Conservation (phyloP, 2,329 filamentous ascomycete genomes). For the Canariomyces notabilis region DNA sequence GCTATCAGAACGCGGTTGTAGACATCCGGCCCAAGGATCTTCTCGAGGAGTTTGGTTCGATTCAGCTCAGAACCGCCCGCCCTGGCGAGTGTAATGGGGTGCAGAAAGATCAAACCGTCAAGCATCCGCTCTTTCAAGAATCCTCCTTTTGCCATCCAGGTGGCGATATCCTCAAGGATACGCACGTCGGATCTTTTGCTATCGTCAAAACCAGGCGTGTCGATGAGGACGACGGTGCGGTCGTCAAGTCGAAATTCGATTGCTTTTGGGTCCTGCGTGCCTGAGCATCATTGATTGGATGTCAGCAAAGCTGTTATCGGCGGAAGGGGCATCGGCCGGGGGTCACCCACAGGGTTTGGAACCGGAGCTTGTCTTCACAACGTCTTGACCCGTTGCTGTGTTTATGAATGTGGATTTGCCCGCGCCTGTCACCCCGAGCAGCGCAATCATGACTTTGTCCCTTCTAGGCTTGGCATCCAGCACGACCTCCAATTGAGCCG, state of each 20-base stretch:
- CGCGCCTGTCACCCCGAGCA: not conserved
- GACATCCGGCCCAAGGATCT: not conserved
- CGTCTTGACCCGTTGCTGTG: not conserved
- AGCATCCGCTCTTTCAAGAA: not conserved
- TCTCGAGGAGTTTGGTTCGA: conserved; percentile 1
- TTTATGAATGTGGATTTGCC: conserved; percentile 4
- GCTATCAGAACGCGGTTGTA: not conserved
- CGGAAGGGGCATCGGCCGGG: too few relatives aligned
- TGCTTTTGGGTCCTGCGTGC: not conserved
- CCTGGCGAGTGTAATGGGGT: not conserved
- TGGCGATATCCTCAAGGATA: conserved; percentile 2
- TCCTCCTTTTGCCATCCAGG: conserved; percentile 1
- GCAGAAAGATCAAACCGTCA: conserved; percentile 4
- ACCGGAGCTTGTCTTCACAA: not conserved
- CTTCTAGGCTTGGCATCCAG: too few relatives aligned
- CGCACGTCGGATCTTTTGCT: not conserved
- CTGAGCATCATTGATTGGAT: not conserved
- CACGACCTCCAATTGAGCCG: too few relatives aligned
- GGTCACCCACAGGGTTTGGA: too few relatives aligned
- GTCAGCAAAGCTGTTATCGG: not conserved
- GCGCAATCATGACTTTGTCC: too few relatives aligned
- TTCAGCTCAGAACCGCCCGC: not conserved
- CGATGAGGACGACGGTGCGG: not conserved
- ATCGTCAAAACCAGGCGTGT: conserved; percentile 3
- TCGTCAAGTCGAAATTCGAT: not conserved